Conservation (phyloP, 768 basidiomycete species). For the Trametes cinnabarina region DNA sequence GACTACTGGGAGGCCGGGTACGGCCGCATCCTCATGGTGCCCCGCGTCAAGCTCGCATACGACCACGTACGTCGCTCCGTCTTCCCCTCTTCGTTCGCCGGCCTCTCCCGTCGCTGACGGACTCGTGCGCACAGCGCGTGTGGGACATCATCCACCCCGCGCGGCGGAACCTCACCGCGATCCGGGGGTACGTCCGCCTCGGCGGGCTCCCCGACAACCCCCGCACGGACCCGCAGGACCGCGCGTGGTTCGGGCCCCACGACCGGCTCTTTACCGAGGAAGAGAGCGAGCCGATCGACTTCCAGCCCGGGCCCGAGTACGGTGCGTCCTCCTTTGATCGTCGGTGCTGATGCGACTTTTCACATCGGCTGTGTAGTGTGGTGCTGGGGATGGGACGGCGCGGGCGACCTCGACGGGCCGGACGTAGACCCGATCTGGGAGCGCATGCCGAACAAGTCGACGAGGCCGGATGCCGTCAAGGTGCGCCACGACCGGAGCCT, state of each 20-base stretch:
- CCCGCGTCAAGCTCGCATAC: constrained; percentile 93
- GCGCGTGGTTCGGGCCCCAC: constrained; percentile 98
- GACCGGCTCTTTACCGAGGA: constrained; percentile 91
- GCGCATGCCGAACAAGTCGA: constrained; percentile 66
- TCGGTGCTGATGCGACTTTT: no score
- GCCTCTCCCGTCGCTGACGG: not conserved
- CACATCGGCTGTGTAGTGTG: constrained; percentile 66
- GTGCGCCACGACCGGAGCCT: constrained; percentile 59
- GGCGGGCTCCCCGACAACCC: constrained; percentile 98
- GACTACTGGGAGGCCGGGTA: constrained; percentile 98
- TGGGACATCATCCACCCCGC: constrained; percentile 92
- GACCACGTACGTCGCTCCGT: constrained; percentile 58
- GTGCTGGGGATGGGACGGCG: constrained; percentile 99
- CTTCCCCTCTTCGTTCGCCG: not conserved
- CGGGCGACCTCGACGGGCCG: constrained; percentile 95
- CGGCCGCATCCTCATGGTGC: constrained; percentile 97
- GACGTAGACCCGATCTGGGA: constrained; percentile 99
- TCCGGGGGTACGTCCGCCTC: constrained; percentile 89
- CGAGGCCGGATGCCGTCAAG: constrained; percentile 51
- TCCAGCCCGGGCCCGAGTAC: constrained; percentile 77
- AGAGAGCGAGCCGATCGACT: constrained; percentile 74
- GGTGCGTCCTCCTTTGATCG: no score
- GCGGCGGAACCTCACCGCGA: constrained; percentile 90
- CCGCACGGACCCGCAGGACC: constrained; percentile 93
- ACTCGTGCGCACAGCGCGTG: constrained; percentile 75